Conservation (phyloP, 1,284 basidiomycete genomes). For the Ceratobasidium sp. region DNA sequence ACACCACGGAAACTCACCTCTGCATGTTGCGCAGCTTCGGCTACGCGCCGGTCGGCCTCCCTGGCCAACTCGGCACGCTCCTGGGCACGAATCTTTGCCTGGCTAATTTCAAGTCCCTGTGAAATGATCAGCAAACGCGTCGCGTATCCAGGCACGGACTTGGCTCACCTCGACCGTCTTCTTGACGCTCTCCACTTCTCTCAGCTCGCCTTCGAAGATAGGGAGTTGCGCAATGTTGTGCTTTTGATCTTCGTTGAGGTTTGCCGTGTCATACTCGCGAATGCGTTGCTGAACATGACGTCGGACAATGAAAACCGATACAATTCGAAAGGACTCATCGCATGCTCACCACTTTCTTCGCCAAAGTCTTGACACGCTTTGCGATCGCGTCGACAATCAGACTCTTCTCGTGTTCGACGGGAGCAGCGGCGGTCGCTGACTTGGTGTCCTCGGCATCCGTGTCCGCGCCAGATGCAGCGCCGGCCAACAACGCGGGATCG, state of each 20-base stretch:
- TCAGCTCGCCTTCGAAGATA: conserved; percentile 74
- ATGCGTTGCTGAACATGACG: conserved; percentile 59
- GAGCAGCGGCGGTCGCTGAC: conserved; percentile 25
- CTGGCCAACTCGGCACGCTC: conserved; percentile 56
- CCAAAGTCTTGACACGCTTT: conserved; percentile 75
- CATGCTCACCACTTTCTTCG: conserved; percentile 81
- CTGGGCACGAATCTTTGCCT: conserved; percentile 48
- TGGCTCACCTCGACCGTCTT: conserved; percentile 76
- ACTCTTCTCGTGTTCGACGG: conserved; percentile 51
- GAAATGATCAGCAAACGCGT: conserved; percentile 45
- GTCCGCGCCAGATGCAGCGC: conserved; percentile 51
- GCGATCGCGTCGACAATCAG: conserved; percentile 77
- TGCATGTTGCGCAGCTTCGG: conserved; percentile 63
- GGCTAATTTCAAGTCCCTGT: neutral
- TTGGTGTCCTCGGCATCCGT: conserved; percentile 55
- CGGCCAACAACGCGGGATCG: conserved; percentile 47
- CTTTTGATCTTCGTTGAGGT: conserved; percentile 85
- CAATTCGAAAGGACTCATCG: neutral
- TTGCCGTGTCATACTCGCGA: conserved; percentile 50
- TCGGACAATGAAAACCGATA: too few species aligned
- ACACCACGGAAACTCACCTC: conserved; percentile 60
- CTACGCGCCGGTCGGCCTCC: conserved; percentile 61
- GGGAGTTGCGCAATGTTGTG: conserved; percentile 73
- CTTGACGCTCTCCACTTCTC: conserved; percentile 82
- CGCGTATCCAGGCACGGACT: conserved; percentile 9